Base-by-base conservation (phyloP, 306 rosid species). In the Fragaria nilgerrensis region DNA sequence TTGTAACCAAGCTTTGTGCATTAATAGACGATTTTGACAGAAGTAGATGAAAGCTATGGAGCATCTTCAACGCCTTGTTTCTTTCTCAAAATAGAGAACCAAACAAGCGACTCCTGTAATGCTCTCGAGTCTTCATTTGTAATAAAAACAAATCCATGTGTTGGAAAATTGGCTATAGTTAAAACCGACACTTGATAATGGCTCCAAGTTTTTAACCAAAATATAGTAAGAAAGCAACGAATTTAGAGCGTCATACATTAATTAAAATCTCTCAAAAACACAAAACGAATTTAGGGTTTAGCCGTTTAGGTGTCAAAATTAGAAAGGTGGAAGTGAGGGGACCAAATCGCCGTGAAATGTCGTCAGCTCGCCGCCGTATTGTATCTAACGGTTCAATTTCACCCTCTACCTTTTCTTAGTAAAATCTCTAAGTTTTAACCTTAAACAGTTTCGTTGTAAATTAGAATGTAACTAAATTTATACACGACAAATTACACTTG, bases 401-500 rank as follows among this genome's bases (percentile, higher is more conserved):
- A 25, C 25, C 75, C 59, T 9, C 10, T 5, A 29, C 43, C 44
- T 71, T 71, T 71, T 17, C 12, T 70, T 29, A 52, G 75, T 47
- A 25, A 39, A 29, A 70, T 20, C 34, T 23, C 19, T 5, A 15
- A 16, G 53, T 9, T 3, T 41, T 17, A 1, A 58, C 55, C 55
- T 5, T 39, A 12, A 19, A 34, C 45, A 15, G 39, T 62, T 62
- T 16, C 19, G 41, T 15, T 27, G 70, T 64, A 64, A 32, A 65
- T 65, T 65, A 65, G 20, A 17, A 9, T 65, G 39, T 39, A 37
- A 59, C 41, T 17, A 74, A 58, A 14, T 58, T 58, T 74, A 72
- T 56, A 56, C 68, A 61, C 7, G 44, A 63, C 41, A 39, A 69
- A 32, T 72, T 29, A 69, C 64, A 83, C 52, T 67, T 68, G 79